These are phyloP conservation scores for Amanita thiersii DNA, from an alignment of 768 basidiomycete genomes.

Conservation along the genomic window DNA sequence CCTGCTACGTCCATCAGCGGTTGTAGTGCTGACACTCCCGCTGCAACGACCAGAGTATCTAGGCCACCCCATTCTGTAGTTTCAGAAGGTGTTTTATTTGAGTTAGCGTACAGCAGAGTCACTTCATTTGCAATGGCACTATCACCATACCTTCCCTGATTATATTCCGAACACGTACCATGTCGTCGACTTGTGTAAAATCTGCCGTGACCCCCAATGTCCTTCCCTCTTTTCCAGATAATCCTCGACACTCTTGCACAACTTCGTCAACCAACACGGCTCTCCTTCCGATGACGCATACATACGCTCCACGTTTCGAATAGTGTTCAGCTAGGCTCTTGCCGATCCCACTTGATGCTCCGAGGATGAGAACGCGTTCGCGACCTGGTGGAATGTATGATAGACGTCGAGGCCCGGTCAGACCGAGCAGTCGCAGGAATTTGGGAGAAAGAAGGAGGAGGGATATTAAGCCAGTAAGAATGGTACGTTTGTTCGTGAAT, in stretches of 20 bases:
- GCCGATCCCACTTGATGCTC: constrained; percentile 82
- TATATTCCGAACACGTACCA: constrained; percentile 47
- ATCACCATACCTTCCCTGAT: constrained; percentile 45
- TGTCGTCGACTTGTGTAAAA: constrained; percentile 56
- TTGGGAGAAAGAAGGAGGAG: neutral
- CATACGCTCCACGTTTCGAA: constrained; percentile 62
- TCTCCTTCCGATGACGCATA: constrained; percentile 70
- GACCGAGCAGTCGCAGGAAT: constrained; percentile 14
- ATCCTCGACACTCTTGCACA: constrained; percentile 43
- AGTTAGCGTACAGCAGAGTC: neutral
- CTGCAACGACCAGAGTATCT: constrained; percentile 76
- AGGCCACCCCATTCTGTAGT: constrained; percentile 68
- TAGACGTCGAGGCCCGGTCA: constrained; percentile 19
- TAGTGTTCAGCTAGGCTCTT: constrained; percentile 62
- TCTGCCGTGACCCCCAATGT: constrained; percentile 54
- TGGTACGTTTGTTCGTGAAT: no score
- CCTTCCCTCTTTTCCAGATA: constrained; percentile 16
- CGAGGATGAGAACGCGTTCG: constrained; percentile 77
- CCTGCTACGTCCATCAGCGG: constrained; percentile 71
- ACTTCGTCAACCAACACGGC: constrained; percentile 47
- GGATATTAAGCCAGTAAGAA: no score
- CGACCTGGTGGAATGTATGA: constrained; percentile 27
- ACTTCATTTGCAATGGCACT: neutral
- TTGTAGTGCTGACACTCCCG: constrained; percentile 77
- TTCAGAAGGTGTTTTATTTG: neutral